Evolutionary conservation across 2,329 filamentous ascomycete genomes (phyloP).

Genomic region (Aspergillus melleus): DNA sequence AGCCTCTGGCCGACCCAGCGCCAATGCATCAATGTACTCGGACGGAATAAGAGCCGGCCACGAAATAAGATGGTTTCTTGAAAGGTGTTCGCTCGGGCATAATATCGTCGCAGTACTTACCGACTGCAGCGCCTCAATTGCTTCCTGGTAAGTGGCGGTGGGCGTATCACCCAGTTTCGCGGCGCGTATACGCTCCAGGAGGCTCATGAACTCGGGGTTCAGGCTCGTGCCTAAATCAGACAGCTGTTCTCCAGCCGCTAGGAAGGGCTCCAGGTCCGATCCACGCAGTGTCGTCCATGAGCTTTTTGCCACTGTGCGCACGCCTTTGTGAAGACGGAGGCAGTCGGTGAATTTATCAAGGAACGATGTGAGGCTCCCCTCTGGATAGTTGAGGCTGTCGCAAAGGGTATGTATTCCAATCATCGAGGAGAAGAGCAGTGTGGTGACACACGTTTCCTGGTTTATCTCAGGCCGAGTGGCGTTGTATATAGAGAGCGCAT

Average conservation of each 20-base stretch:
- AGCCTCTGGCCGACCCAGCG: too few species aligned
- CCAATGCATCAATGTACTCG: not conserved
- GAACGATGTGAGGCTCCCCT: not conserved
- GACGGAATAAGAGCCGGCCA: not conserved
- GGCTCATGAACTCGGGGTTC: not conserved
- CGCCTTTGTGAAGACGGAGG: not conserved
- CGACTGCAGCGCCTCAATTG: not conserved
- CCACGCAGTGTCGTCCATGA: not conserved
- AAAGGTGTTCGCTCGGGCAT: not conserved
- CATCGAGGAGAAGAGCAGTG: not conserved
- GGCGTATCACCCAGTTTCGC: not conserved
- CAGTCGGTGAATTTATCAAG: not conserved
- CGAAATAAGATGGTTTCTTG: not conserved
- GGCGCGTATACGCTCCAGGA: not conserved
- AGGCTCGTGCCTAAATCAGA: not conserved
- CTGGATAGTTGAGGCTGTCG: not conserved
- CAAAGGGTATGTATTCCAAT: not conserved
- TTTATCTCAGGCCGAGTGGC: not conserved
- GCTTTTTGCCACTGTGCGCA: not conserved
- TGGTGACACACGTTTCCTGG: not conserved
- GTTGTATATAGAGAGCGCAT: conserved; percentile 19
- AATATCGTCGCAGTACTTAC: not conserved
- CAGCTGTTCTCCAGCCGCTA: not conserved
- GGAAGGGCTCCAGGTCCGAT: not conserved
- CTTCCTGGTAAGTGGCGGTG: not conserved